Percentiles rank a stretch among this genome's conserved stretches.
These are phyloP conservation scores for Papiliotrema flavescens DNA, from an alignment of 1,284 basidiomycete genomes.

Conservation along the genomic window DNA sequence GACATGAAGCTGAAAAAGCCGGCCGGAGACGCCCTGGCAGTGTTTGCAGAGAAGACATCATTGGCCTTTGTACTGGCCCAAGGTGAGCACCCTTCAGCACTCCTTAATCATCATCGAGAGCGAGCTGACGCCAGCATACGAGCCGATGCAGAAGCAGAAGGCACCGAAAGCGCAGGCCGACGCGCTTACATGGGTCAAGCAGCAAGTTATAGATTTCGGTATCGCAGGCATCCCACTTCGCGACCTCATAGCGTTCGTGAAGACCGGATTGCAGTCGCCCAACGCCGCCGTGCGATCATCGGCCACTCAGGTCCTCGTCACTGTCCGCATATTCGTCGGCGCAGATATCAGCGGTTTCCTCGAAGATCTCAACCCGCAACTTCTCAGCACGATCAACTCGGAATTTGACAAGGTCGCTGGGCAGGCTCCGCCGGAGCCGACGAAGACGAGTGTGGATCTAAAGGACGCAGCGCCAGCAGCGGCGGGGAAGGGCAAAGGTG, in stretches of 20 bases:
- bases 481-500: constrained; percentile 51
- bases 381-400: constrained; percentile 81
- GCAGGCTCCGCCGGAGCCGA: constrained; percentile 73
- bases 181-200: constrained; percentile 83
- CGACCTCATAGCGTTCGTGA: constrained; percentile 84
- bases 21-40: constrained; percentile 78
- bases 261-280: constrained; percentile 81
- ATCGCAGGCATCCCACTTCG: constrained; percentile 80
- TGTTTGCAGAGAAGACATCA: constrained; percentile 88
- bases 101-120: background rate
- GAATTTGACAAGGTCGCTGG: constrained; percentile 95
- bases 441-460: constrained; percentile 69
- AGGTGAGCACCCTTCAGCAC: constrained; percentile 55
- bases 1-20: constrained; percentile 97
- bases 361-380: constrained; percentile 90
- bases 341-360: constrained; percentile 86
- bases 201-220: constrained; percentile 87
- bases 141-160: constrained; percentile 87
- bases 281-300: constrained; percentile 91
- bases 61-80: constrained; percentile 91
- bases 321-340: constrained; percentile 87
- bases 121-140: constrained; percentile 63
- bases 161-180: constrained; percentile 97
- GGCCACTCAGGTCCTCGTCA: constrained; percentile 92
- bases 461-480: constrained; percentile 51